These are phyloP conservation scores for Starmerella geochares DNA, from an alignment of 805 yeast genomes.

Conservation along the genomic window DNA sequence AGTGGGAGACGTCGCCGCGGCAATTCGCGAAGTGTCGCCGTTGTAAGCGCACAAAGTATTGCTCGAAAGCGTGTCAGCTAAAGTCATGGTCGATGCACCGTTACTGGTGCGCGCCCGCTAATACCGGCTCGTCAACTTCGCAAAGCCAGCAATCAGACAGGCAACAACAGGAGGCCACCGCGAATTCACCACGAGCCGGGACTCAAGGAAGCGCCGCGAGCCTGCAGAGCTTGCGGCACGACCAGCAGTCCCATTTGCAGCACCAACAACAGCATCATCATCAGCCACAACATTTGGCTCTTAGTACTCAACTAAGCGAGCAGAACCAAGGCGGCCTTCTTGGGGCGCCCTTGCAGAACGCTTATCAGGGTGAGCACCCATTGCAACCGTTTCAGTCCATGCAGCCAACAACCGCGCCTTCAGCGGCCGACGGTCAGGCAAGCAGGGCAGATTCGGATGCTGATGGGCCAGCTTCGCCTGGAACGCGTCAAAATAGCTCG, in stretches of 20 bases:
- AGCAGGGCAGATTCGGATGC: conserved; percentile 1
- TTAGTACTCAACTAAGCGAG: background rate
- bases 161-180: background rate
- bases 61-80: conserved; percentile 84
- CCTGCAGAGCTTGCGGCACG: conserved; percentile 4
- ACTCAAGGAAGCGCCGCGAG: background rate
- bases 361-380: background rate
- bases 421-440: conserved; percentile 2
- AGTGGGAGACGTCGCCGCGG: conserved; percentile 82
- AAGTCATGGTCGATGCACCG: conserved; percentile 88
- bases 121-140: conserved; percentile 12
- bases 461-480: background rate
- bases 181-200: background rate
- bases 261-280: conserved; percentile 3
- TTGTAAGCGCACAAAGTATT: conserved; percentile 89
- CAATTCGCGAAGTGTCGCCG: conserved; percentile 92
- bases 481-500: conserved; percentile 4
- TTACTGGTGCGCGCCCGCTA: conserved; percentile 62
- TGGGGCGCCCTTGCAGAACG: conserved; percentile 3
- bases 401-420: conserved; percentile 3
- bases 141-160: background rate
- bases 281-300: background rate
- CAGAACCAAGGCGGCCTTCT: background rate
- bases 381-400: background rate
- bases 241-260: conserved; percentile 1